These are phyloP conservation scores for Suhomyces yuchorum DNA, from an alignment of 1,139 yeast species.

Conservation along the genomic window DNA sequence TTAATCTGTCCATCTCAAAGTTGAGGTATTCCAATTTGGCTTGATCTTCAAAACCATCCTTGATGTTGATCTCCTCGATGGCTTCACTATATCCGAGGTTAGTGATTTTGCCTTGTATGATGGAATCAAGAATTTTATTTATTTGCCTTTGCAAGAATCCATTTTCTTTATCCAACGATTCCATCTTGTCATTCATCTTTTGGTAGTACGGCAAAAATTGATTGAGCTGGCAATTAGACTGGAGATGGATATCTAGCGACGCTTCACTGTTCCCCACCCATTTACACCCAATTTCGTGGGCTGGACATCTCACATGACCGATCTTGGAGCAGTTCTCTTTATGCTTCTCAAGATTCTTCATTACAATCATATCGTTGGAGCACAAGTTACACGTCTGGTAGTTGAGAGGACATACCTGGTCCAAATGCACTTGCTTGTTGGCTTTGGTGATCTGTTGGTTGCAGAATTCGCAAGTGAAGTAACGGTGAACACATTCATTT, in stretches of 20 bases:
- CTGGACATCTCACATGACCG: constrained; percentile 42
- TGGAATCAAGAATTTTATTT: constrained; percentile 48
- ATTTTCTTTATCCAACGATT: constrained; percentile 22
- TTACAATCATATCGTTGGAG: constrained; percentile 43
- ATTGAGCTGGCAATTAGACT: constrained; percentile 36
- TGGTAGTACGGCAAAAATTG: constrained; percentile 34
- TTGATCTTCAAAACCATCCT: constrained; percentile 30
- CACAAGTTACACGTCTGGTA: constrained; percentile 43
- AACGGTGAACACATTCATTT: constrained; percentile 36
- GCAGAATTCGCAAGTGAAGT: constrained; percentile 46
- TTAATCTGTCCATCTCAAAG: constrained; percentile 44
- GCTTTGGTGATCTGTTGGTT: constrained; percentile 32
- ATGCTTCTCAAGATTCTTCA: constrained; percentile 36
- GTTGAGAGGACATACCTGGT: constrained; percentile 44
- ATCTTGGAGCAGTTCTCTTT: constrained; percentile 37
- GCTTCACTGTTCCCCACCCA: constrained; percentile 45
- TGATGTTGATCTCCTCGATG: constrained; percentile 46
- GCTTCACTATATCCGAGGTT: constrained; percentile 53
- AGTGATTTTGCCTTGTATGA: constrained; percentile 53
- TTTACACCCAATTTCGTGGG: constrained; percentile 42
- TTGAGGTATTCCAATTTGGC: constrained; percentile 38
- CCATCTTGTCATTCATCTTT: constrained; percentile 19
- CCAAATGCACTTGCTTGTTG: constrained; percentile 37
- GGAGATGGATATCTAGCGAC: constrained; percentile 41
- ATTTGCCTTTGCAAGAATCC: constrained; percentile 44